Conservation (phyloP, 768 basidiomycete genomes). For the Suillus sp. region DNA sequence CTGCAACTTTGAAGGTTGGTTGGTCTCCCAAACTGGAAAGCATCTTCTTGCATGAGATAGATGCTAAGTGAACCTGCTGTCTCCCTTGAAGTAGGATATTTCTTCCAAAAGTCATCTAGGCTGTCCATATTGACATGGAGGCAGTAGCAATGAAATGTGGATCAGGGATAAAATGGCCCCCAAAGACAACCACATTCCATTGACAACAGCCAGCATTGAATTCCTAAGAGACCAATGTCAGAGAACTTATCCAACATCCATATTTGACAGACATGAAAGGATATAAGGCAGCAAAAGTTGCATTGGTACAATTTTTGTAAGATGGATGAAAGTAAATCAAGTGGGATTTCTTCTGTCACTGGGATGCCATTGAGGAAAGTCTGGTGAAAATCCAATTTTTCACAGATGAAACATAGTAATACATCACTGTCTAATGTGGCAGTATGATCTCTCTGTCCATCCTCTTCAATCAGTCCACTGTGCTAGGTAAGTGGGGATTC, state of each 20-base stretch:
- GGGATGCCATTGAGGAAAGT: conserved; percentile 11
- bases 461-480: not conserved
- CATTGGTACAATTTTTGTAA: conserved; percentile 12
- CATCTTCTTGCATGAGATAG: conserved; percentile 11
- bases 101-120: not conserved
- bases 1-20: conserved; percentile 14
- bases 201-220: not conserved
- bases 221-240: not conserved
- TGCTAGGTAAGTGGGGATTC: not conserved
- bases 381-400: conserved; percentile 6
- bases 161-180: not conserved
- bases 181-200: not conserved
- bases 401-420: conserved; percentile 10
- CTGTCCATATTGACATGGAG: conserved; percentile 9
- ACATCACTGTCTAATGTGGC: not conserved
- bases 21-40: conserved; percentile 10
- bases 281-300: conserved; percentile 11
- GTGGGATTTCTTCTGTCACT: not conserved
- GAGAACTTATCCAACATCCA: conserved; percentile 6
- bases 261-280: conserved; percentile 3
- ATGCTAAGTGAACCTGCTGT: conserved; percentile 8
- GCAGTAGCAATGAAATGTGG: conserved; percentile 4
- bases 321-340: conserved; percentile 2
- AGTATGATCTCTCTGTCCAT: not conserved
- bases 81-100: not conserved